A percentile compares a stretch with the other conserved stretches of the same genome.
Conservation (phyloP, 768 basidiomycete genomes). For the Russula emetica region DNA sequence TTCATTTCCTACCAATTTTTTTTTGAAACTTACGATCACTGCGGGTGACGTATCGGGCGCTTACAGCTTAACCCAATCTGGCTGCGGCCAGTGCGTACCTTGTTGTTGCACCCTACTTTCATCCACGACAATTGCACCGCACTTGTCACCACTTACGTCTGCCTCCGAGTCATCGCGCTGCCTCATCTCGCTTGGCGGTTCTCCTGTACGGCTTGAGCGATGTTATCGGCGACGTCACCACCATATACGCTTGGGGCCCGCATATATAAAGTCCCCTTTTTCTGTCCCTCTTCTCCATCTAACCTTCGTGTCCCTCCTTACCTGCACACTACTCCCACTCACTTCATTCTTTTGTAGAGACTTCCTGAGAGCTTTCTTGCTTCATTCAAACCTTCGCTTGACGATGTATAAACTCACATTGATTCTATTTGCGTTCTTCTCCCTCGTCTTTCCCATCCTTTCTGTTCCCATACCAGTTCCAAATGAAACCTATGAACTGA, state of each 20-base stretch:
- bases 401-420: constrained; percentile 41
- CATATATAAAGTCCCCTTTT: constrained; percentile 23
- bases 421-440: constrained; percentile 40
- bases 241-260: constrained; percentile 15
- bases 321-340: constrained; percentile 21
- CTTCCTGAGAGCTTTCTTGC: constrained; percentile 2
- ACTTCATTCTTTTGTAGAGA: not conserved
- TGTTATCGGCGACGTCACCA: not conserved
- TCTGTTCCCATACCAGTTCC: constrained; percentile 45
- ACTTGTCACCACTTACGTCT: no score
- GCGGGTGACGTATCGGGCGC: no score
- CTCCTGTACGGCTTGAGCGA: no score
- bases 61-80: no score
- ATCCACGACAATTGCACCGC: no score
- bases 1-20: no score
- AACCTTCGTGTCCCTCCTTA: constrained; percentile 28
- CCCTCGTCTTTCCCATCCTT: constrained; percentile 40
- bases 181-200: no score
- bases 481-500: constrained; percentile 31
- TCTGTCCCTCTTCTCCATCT: constrained; percentile 16
- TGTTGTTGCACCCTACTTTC: no score
- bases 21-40: no score
- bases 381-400: constrained; percentile 1
- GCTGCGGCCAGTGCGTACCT: no score
- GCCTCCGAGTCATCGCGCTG: no score